Evolutionary conservation across 2,329 filamentous ascomycete species (phyloP).

Genomic region (Aureobasidium sp.): DNA sequence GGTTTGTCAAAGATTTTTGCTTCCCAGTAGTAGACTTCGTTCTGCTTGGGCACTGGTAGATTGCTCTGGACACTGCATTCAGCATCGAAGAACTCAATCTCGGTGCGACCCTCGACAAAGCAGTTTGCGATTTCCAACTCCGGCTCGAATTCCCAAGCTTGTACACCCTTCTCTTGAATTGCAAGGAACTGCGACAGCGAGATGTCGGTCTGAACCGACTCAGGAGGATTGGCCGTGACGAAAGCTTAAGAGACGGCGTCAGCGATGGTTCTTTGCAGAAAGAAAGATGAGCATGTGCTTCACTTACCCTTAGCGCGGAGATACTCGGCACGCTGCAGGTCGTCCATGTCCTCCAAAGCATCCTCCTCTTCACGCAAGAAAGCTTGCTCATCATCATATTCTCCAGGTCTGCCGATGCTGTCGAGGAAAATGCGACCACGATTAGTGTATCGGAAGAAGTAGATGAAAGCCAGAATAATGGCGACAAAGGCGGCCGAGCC

Average conservation of each 20-base stretch:
- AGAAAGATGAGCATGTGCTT: background rate
- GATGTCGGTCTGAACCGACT: slow-evolving; percentile 93
- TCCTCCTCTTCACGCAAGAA: slow-evolving; percentile 91
- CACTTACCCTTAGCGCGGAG: slow-evolving; percentile 81
- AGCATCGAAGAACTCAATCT: slow-evolving; percentile 98
- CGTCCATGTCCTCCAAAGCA: slow-evolving; percentile 91
- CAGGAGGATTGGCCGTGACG: slow-evolving; percentile 85
- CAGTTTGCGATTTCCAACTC: slow-evolving; percentile 98
- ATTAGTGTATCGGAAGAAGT: slow-evolving; percentile 87
- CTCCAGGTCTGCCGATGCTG: slow-evolving; percentile 83
- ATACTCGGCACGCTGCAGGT: slow-evolving; percentile 83
- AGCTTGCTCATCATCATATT: slow-evolving; percentile 96
- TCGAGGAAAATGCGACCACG: slow-evolving; percentile 88
- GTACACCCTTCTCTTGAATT: slow-evolving; percentile 99
- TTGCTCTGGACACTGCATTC: slow-evolving; percentile 98
- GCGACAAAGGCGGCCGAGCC: slow-evolving; percentile 82
- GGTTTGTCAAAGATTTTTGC: slow-evolving; percentile 98
- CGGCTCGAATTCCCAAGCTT: slow-evolving; percentile 99
- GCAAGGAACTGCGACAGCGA: slow-evolving; percentile 95
- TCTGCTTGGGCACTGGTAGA: slow-evolving; percentile 93
- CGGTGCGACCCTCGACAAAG: slow-evolving; percentile 91
- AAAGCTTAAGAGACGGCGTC: slow-evolving; percentile 57
- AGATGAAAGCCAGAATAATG: slow-evolving; percentile 71
- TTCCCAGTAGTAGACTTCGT: slow-evolving; percentile 99
- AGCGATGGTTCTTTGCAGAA: slow-evolving; percentile 16